Evolutionary conservation across 1,139 yeast species (phyloP).

Genomic region (Blastobotrys indianensis): DNA sequence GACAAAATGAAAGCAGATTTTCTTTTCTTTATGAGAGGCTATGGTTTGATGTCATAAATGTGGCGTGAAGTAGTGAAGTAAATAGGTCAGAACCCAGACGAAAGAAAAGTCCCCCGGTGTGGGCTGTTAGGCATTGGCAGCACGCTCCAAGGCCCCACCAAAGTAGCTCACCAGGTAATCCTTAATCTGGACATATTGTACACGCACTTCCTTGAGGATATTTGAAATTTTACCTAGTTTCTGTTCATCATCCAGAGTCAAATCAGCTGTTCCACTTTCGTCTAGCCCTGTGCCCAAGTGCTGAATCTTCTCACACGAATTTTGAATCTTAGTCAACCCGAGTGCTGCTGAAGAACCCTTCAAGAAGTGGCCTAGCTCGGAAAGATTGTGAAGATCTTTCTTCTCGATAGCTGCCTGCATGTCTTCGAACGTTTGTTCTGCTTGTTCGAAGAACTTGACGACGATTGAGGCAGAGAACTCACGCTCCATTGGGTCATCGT

Average conservation of each 20-base stretch:
- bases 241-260: slow-evolving; percentile 26
- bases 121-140: slow-evolving; percentile 6
- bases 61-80: too few relatives aligned
- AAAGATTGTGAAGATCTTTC: slow-evolving; percentile 53
- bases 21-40: neutral
- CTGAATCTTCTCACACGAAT: slow-evolving; percentile 89
- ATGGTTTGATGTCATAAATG: neutral
- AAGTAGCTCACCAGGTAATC: slow-evolving; percentile 22
- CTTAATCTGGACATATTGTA: slow-evolving; percentile 33
- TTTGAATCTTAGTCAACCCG: slow-evolving; percentile 74
- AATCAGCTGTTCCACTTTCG: slow-evolving; percentile 32
- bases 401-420: slow-evolving; percentile 52
- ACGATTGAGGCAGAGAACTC: slow-evolving; percentile 75
- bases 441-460: slow-evolving; percentile 84
- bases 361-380: slow-evolving; percentile 81
- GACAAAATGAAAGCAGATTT: neutral
- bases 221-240: slow-evolving; percentile 26
- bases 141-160: slow-evolving; percentile 6
- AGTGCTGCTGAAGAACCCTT: slow-evolving; percentile 96
- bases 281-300: slow-evolving; percentile 64
- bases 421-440: slow-evolving; percentile 67
- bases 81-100: neutral
- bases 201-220: slow-evolving; percentile 27
- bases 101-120: neutral
- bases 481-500: slow-evolving; percentile 78